A percentile compares a stretch with the other conserved stretches of the same genome.
These are phyloP conservation scores for Fremontodendron californicum DNA, from an alignment of 345 rosid genomes.

Conservation along the genomic window DNA sequence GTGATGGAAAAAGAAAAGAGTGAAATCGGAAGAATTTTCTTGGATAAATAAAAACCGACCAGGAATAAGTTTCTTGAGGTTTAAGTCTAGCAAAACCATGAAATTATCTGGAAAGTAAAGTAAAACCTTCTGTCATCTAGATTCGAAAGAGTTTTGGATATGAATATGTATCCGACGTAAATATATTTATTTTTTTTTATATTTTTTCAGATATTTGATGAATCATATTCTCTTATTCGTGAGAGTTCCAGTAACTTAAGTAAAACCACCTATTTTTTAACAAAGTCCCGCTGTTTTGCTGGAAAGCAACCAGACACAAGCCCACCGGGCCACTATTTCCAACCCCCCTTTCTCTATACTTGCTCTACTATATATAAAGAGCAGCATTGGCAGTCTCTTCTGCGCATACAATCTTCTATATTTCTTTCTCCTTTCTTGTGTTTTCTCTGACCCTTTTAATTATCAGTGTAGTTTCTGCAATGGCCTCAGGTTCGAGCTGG, in stretches of 20 bases:
- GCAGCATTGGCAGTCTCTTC: neutral
- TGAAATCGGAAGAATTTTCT: neutral
- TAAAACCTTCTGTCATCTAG: neutral
- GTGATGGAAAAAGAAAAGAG: neutral
- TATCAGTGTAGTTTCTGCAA: neutral
- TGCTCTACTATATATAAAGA: constrained; percentile 30
- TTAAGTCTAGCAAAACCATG: constrained; percentile 20
- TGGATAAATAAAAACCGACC: constrained; percentile 11
- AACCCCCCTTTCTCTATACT: neutral
- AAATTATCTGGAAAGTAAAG: constrained; percentile 1
- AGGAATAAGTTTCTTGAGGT: neutral
- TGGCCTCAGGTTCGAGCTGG: constrained; percentile 44
- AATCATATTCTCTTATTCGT: too few species aligned
- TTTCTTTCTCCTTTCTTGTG: neutral
- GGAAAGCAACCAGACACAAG: constrained; percentile 14
- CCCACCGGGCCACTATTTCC: constrained; percentile 17
- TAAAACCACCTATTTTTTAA: constrained; percentile 7
- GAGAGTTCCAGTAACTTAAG: too few species aligned
- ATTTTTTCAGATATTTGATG: too few species aligned
- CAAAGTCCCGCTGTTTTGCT: constrained; percentile 18
- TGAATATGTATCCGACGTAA: too few species aligned
- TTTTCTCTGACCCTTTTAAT: neutral
- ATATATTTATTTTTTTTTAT: too few species aligned
- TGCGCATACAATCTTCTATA: constrained; percentile 10
- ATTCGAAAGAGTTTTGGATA: too few species aligned